Evolutionary conservation across 345 rosid species (phyloP).

Genomic region (Carallia brachiata): DNA sequence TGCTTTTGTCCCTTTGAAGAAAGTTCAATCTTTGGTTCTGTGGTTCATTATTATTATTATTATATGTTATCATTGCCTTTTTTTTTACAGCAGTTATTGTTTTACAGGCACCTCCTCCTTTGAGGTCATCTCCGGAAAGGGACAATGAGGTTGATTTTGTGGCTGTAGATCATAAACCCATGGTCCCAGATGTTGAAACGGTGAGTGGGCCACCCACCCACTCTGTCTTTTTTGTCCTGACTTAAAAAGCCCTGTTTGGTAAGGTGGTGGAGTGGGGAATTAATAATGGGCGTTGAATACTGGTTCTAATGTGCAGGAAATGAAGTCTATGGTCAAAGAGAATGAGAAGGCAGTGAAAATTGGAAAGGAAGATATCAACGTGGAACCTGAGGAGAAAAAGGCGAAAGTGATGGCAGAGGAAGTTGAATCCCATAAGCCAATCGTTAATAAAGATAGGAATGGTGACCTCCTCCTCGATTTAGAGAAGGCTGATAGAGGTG

Average conservation of each 20-base stretch:
- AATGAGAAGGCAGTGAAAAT: conserved; percentile 39
- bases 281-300: conserved; percentile 14
- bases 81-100: neutral
- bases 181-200: conserved; percentile 51
- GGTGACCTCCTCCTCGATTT: conserved; percentile 74
- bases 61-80: neutral
- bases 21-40: neutral
- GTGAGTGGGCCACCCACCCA: conserved; percentile 50
- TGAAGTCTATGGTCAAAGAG: conserved; percentile 45
- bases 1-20: neutral
- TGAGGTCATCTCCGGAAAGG: conserved; percentile 82
- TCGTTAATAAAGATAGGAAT: conserved; percentile 43
- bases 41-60: conserved; percentile 4
- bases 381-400: conserved; percentile 50
- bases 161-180: conserved; percentile 59
- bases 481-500: conserved; percentile 67
- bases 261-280: conserved; percentile 7
- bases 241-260: neutral
- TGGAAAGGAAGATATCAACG: conserved; percentile 37
- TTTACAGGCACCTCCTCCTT: conserved; percentile 81
- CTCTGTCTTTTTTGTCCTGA: conserved; percentile 10
- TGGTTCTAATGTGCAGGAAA: conserved; percentile 42
- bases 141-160: conserved; percentile 57
- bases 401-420: conserved; percentile 33
- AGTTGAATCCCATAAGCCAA: conserved; percentile 48